Evolutionary conservation across 164 flowering plant species (phyloP).

Genomic region (Berberis thunbergii): DNA sequence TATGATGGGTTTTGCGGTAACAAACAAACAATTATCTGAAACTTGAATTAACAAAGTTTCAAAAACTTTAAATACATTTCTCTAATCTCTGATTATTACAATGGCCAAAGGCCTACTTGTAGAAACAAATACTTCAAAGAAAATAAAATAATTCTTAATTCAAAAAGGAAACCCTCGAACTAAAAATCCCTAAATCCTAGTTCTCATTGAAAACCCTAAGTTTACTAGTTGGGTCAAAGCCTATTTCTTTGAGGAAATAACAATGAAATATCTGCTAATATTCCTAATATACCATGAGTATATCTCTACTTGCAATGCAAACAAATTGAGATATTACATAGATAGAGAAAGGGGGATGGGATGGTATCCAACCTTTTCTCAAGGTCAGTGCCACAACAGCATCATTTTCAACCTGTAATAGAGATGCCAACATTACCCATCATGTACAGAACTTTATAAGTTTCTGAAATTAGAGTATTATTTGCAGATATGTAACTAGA

Average conservation of each 20-base stretch:
- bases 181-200: neutral
- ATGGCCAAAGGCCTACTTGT: too few species aligned
- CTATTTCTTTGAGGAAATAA: neutral
- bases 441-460: neutral
- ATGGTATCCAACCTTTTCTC: conserved; percentile 56
- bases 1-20: too few species aligned
- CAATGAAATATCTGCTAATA: neutral
- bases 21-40: too few species aligned
- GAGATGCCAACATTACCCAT: neutral
- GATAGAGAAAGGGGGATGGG: neutral
- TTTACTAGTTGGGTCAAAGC: neutral
- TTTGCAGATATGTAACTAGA: neutral
- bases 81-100: too few species aligned
- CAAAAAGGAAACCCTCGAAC: too few species aligned
- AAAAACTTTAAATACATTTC: too few species aligned
- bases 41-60: too few species aligned
- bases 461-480: neutral
- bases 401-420: conserved; percentile 91
- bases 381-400: conserved; percentile 83
- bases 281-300: neutral
- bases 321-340: neutral
- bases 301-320: neutral
- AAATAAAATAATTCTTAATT: too few species aligned
- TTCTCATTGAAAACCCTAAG: neutral
- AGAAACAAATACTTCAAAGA: too few species aligned